phyloP scores from a whole-genome alignment of 2,329 filamentous ascomycete species.

The Sarocladium brachiariae region DNA sequence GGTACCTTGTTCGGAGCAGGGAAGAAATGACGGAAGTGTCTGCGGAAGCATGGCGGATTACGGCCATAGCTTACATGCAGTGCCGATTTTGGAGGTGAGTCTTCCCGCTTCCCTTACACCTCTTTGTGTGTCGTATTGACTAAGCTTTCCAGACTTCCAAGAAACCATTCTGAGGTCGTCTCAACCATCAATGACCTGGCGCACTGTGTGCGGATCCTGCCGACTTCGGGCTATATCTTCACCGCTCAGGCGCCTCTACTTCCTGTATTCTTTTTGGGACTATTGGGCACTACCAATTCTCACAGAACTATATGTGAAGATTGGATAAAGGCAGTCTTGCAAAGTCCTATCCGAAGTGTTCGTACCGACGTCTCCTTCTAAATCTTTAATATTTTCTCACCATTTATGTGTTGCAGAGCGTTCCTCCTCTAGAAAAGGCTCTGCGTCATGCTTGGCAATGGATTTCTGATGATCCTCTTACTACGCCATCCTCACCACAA shows the following conservation, averaged over 20 bases:
- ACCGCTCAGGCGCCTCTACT: conserved; percentile 35
- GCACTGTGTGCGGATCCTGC: conserved; percentile 32
- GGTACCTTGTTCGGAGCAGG: conserved; percentile 20
- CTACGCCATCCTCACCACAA: conserved; percentile 10
- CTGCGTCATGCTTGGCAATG: conserved; percentile 28
- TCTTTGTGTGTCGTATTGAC: conserved; percentile 10
- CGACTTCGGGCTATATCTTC: conserved; percentile 32
- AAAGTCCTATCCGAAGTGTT: conserved; percentile 32
- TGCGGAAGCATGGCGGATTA: conserved; percentile 34
- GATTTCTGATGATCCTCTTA: conserved; percentile 23
- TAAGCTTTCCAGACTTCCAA: conserved; percentile 25
- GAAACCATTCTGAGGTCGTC: conserved; percentile 29
- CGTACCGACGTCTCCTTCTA: conserved; percentile 18
- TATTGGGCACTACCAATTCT: conserved; percentile 23
- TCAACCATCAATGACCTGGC: conserved; percentile 25
- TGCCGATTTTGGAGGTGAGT: conserved; percentile 30
- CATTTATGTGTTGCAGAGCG: conserved; percentile 23
- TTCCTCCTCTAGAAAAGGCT: conserved; percentile 29
- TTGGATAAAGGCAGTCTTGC: conserved; percentile 31
- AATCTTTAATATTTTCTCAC: conserved; percentile 16
- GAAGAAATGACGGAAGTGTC: conserved; percentile 32
- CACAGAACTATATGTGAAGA: conserved; percentile 22
- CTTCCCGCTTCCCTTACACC: background rate
- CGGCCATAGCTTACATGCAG: conserved; percentile 31
- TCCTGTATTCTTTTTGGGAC: conserved; percentile 33